Conservation (phyloP, 1,284 basidiomycete species). For the Cryptococcus sp. region DNA sequence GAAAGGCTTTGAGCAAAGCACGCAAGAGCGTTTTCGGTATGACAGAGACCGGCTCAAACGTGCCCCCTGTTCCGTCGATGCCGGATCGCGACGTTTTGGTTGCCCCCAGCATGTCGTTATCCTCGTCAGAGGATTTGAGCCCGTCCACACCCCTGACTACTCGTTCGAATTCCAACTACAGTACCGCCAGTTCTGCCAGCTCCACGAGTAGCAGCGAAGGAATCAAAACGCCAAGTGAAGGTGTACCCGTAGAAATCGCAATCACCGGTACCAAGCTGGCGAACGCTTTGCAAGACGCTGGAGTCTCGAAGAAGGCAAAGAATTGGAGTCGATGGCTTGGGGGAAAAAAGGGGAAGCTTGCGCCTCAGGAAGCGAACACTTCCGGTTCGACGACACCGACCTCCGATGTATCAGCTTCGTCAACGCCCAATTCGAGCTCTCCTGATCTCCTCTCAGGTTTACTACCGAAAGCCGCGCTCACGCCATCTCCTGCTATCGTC, state of each 20-base stretch:
- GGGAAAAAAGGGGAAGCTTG: constrained; percentile 16
- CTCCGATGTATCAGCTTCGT: constrained; percentile 12
- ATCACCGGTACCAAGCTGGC: constrained; percentile 29
- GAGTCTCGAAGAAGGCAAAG: constrained; percentile 20
- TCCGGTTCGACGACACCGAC: constrained; percentile 10
- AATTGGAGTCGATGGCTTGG: constrained; percentile 31
- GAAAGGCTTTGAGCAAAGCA: constrained; percentile 16
- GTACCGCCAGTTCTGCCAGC: constrained; percentile 27
- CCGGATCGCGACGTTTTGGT: constrained; percentile 5
- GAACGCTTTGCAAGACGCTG: constrained; percentile 28
- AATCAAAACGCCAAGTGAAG: constrained; percentile 36
- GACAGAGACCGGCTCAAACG: background rate
- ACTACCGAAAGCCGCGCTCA: constrained; percentile 5
- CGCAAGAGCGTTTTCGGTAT: constrained; percentile 14
- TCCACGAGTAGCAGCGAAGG: constrained; percentile 41
- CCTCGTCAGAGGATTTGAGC: constrained; percentile 6
- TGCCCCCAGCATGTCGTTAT: constrained; percentile 5
- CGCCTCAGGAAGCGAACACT: background rate
- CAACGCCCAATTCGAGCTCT: constrained; percentile 26
- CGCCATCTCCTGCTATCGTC: constrained; percentile 16
- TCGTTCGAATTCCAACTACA: constrained; percentile 36
- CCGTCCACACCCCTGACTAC: constrained; percentile 31
- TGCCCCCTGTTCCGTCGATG: constrained; percentile 4
- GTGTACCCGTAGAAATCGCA: constrained; percentile 17
- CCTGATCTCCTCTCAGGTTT: constrained; percentile 10